phyloP scores from a whole-genome alignment of 441 rosid species.

The Dalechampia spathulata region DNA sequence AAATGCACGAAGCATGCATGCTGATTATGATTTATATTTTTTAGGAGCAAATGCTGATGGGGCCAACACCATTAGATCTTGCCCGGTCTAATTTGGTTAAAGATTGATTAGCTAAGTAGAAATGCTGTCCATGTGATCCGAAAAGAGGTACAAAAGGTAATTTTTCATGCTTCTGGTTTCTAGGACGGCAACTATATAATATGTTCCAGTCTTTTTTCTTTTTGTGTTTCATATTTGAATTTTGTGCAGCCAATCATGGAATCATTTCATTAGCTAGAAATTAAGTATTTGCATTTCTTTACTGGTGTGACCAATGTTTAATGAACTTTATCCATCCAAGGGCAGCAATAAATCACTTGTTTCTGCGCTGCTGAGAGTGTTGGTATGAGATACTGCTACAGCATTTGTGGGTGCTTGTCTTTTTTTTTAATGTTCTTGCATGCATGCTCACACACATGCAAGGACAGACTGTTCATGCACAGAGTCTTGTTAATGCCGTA shows the following conservation, averaged over 20 bases:
- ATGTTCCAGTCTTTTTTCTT: not conserved
- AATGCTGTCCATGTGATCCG: constrained; percentile 97
- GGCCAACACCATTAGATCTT: constrained; percentile 70
- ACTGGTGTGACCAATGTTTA: not conserved
- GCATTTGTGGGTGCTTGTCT: not conserved
- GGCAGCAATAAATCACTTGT: too few species aligned
- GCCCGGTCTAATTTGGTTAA: constrained; percentile 81
- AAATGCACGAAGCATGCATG: not conserved
- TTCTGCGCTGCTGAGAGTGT: too few species aligned
- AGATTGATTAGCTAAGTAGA: constrained; percentile 82
- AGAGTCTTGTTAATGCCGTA: too few species aligned
- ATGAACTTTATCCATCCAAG: too few species aligned
- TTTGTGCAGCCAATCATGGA: not conserved
- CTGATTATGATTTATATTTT: constrained; percentile 13
- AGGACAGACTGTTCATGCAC: too few species aligned
- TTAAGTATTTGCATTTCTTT: too few species aligned
- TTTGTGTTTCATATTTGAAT: too few species aligned
- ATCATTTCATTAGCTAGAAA: too few species aligned
- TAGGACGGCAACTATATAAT: not conserved
- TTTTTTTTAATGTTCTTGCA: not conserved
- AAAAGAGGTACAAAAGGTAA: constrained; percentile 91
- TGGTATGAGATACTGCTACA: not conserved
- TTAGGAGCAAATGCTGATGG: constrained; percentile 83
- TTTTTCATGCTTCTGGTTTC: constrained; percentile 5
- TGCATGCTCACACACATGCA: too few species aligned